Conservation (phyloP, 2,329 filamentous ascomycete genomes). For the Chalara sp. region DNA sequence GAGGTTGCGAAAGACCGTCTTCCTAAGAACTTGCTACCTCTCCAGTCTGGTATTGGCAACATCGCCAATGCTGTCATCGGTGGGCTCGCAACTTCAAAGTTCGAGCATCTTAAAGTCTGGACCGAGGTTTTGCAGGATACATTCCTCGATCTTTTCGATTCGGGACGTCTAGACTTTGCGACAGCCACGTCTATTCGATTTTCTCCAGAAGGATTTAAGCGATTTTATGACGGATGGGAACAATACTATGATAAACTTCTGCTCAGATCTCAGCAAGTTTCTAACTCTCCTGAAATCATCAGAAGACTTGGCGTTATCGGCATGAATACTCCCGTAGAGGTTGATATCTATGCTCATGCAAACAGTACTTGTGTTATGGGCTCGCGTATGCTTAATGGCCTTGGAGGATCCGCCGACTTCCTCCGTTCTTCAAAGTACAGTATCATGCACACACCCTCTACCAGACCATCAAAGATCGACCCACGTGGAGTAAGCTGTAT, state of each 20-base stretch:
- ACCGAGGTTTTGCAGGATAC: constrained; percentile 90
- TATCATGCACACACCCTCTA: constrained; percentile 89
- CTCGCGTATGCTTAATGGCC: constrained; percentile 78
- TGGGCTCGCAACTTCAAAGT: constrained; percentile 73
- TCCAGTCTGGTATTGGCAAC: constrained; percentile 87
- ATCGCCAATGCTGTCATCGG: constrained; percentile 90
- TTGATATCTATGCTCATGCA: constrained; percentile 90
- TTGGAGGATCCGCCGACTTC: constrained; percentile 79
- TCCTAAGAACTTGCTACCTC: constrained; percentile 67
- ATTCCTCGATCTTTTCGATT: constrained; percentile 89
- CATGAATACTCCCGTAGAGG: constrained; percentile 93
- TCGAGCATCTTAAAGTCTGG: constrained; percentile 86
- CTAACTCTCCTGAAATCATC: constrained; percentile 88
- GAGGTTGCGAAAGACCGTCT: constrained; percentile 75
- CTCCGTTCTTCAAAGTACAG: constrained; percentile 72
- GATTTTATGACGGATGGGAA: constrained; percentile 85
- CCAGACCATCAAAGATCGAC: constrained; percentile 74
- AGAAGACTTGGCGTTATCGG: constrained; percentile 79
- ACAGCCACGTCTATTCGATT: constrained; percentile 87
- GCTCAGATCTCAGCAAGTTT: constrained; percentile 80
- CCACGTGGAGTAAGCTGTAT: constrained; percentile 79
- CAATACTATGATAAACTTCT: constrained; percentile 74
- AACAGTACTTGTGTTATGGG: constrained; percentile 90
- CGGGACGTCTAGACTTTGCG: constrained; percentile 79
- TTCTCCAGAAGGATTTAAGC: constrained; percentile 83